Conservation (phyloP, 495 filamentous ascomycete species). For the Cenococcum geophilum region DNA sequence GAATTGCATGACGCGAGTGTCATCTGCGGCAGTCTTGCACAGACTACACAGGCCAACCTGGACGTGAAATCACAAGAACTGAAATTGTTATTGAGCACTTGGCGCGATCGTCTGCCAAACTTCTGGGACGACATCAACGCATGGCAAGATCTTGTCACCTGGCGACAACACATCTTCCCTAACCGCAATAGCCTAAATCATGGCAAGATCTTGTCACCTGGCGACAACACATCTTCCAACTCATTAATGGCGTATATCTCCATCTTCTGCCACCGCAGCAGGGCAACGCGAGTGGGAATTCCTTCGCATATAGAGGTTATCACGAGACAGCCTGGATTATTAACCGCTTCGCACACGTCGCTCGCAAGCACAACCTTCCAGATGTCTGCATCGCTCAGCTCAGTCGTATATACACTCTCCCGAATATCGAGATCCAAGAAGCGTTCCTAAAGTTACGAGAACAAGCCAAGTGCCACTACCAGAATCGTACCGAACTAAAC, state of each 20-base stretch:
- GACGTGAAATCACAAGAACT: constrained; percentile 93
- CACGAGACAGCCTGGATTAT: constrained; percentile 99
- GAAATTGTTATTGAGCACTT: constrained; percentile 87
- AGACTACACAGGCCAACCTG: constrained; percentile 77
- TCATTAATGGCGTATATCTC: constrained; percentile 93
- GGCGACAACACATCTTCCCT: constrained; percentile 98
- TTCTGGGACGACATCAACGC: constrained; percentile 99
- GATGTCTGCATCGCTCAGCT: constrained; percentile 97
- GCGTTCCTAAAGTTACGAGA: constrained; percentile 95
- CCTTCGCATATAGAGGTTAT: constrained; percentile 92
- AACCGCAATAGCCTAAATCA: no score
- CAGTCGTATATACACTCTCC: constrained; percentile 94
- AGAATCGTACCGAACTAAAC: constrained; percentile 83
- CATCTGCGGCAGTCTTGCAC: constrained; percentile 80
- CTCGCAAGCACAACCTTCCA: constrained; percentile 90
- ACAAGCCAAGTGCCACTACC: constrained; percentile 97
- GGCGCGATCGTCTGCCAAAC: constrained; percentile 93
- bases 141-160: constrained; percentile 98
- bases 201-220: constrained; percentile 99
- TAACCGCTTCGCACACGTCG: constrained; percentile 96
- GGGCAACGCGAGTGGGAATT: constrained; percentile 72
- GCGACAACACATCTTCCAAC: constrained; percentile 96
- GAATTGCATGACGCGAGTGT: constrained; percentile 96
- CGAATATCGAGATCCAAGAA: constrained; percentile 99
- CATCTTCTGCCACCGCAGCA: constrained; percentile 73